Evolutionary conservation across 2,329 filamentous ascomycete genomes (phyloP), one percentile per base, ranked within the genome.

Genomic region (Neobulgaria alba): DNA sequence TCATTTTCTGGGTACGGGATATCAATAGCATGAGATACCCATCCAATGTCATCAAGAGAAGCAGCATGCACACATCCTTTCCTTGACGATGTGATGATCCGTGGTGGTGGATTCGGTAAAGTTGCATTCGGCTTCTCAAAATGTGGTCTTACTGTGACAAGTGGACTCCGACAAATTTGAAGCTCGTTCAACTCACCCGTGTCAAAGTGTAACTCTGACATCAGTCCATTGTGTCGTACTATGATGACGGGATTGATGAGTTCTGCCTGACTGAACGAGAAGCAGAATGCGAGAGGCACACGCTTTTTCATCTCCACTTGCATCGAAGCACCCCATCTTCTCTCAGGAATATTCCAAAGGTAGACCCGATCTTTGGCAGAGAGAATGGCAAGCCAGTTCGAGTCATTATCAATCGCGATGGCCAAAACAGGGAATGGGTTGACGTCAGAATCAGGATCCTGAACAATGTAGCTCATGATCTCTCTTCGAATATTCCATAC

Each of bases 331-430:
- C 71, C 70, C 69, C 82, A 82, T 9, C 62, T 63, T 34, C 69
- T 69, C 29, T 75, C 66, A 12, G 63, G 60, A 3, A 85, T 64
- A 49, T 75, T 74, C 77, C 82, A 89, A 3, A 87, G 54, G 14
- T 73, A 63, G 10, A 85, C 69, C 23, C 66, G 69, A 34, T 72
- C 68, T 32, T 67, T 65, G 4, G 71, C 67, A 7, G 79, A 79
- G 20, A 85, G 64, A 3, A 88, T 63, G 1, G 82, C 83, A 21
- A 87, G 64, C 71, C 77, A 81, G 30, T 68, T 73, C 2, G 78
- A 79, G 10, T 68, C 67, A 21, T 75, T 71, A 43, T 86, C 79
- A 21, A 87, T 72, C 0, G 79, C 70, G 53, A 82, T 69, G 2
- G 75, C 74, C 19, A 79, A 57, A 8, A 85, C 65, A 0, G 78